Base-by-base conservation (phyloP, 139 green algal genomes). In the Eudorina sp. region DNA sequence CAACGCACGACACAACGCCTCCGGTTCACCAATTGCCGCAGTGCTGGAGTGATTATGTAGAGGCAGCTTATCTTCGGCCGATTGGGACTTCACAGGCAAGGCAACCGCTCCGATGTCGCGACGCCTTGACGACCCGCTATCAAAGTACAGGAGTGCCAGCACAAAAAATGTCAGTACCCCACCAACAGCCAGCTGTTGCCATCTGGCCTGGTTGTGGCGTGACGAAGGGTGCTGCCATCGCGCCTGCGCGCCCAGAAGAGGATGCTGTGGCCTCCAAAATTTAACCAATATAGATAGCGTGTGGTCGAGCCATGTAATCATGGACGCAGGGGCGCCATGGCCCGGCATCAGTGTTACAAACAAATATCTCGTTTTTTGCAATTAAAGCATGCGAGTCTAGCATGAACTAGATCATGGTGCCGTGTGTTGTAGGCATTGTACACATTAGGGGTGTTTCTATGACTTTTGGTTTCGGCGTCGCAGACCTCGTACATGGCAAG, bases 51-150 rank as follows among this genome's bases (percentile, higher is more conserved):
- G 25, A 14, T 34, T 48, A 18, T 68, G 19, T 1, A 34, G 5
- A 51, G 48, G 9, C 14, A 48, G 14, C 46, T 55, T 16, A 13
- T 48, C 75, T 48, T 83, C 19, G 31, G 5, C 31, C 6, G 19
- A 40, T 9, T 40, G 1, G 62, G 23, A 36, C 3, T 25, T 19
- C 38, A 40, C 38, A 19, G 62, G 62, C 6, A 72, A 11, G 23
- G 6, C 62, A 38, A 34, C 23, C 19, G 62, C 62, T 38, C 27
- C 31, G 31, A 23, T 55, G 21, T 34, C 25, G 21, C 36, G 21
- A 36, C 6, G 19, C 77, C 40, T 72, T 2, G 77, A 62, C n/a
- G 77, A 84, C 18, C 53, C 77, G 77, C 53, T 73, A 25, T 84
- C 53, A 16, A 73, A 84, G 40, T 84, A 84, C 4, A 84, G 53